phyloP scores from a whole-genome alignment of 345 rosid species.

The Stellera chamaejasme region DNA sequence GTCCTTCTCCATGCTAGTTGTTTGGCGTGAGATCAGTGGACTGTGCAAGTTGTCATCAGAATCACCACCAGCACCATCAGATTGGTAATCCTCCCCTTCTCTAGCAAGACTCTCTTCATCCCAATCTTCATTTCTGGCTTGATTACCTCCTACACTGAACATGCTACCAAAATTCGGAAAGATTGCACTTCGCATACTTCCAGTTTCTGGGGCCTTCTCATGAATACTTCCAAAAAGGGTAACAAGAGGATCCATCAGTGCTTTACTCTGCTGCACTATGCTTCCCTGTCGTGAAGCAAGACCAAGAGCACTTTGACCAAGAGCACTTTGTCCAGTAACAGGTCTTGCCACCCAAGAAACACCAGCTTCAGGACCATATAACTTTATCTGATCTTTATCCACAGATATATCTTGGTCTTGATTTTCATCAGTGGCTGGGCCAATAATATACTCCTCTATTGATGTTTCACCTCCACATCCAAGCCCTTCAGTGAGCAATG shows the following conservation, averaged over 20 bases:
- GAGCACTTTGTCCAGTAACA: constrained; percentile 54
- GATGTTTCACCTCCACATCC: constrained; percentile 79
- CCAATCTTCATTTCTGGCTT: constrained; percentile 63
- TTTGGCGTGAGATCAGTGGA: constrained; percentile 88
- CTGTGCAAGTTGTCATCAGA: constrained; percentile 76
- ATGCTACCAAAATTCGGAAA: constrained; percentile 96
- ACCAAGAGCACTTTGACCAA: constrained; percentile 57
- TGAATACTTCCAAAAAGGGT: constrained; percentile 83
- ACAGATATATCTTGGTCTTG: constrained; percentile 58
- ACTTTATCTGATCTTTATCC: constrained; percentile 70
- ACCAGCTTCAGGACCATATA: constrained; percentile 84
- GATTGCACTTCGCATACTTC: constrained; percentile 86
- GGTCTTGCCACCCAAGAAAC: constrained; percentile 87
- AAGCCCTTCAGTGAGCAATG: constrained; percentile 92
- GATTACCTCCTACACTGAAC: constrained; percentile 91
- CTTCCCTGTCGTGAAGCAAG: constrained; percentile 69
- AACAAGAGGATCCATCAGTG: constrained; percentile 83
- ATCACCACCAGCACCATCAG: constrained; percentile 58
- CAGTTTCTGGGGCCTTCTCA: constrained; percentile 69
- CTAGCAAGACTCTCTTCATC: constrained; percentile 70
- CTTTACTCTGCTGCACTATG: constrained; percentile 34
- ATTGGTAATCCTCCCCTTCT: constrained; percentile 61
- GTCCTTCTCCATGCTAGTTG: constrained; percentile 71
- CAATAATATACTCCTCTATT: constrained; percentile 82
- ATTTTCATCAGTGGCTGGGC: constrained; percentile 43